Base-by-base conservation (phyloP, 2,329 filamentous ascomycete species). In the Biscogniauxia sp. region DNA sequence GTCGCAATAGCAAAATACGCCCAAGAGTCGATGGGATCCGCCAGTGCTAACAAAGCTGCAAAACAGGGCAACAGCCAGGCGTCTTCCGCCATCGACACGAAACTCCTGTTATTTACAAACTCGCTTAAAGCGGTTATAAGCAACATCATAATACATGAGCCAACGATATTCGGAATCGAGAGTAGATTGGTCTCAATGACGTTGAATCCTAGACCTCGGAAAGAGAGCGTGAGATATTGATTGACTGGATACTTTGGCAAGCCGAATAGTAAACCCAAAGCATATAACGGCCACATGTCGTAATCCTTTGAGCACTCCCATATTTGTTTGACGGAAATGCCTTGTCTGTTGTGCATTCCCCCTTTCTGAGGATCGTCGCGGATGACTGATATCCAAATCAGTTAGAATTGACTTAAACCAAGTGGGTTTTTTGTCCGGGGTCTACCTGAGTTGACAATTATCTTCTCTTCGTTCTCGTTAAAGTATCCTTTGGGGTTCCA, bases 401-500 rank as follows among this genome's bases (percentile, higher is more conserved):
- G 11, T 32, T 13, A 32, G 28, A 32, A 7, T 9, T 32, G 11
- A 2, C 28, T 13, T 32, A 9, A 54, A 9, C 51, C 5, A 37
- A 23, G 13, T 28, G 13, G 1, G 51, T 57, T 23, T 8, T 50
- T n/a, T 6, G 32, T n/a, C n/a, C n/a, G 15, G 17, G 51, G 28
- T 65, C 57, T 60, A 71, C 72, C 71, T 28, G 69, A 81, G 67
- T 88, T 89, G 5, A 88, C 86, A 74, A 90, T 84, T 61, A 89
- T 88, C 65, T 85, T 85, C 68, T 87, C 84, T 70, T 90, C 87
- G 19, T 75, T 80, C 57, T 88, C 84, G 5, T 74, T 82, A 71
- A 89, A 88, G 82, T 87, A 88, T 2, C 88, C 88, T 20, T 76
- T 75, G 1, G 69, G 71, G 54, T 85, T 84, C 32, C 85, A 84